These are phyloP conservation scores for Sugiyamaella grinbergsii DNA, from an alignment of 1,139 yeast species.

Conservation along the genomic window DNA sequence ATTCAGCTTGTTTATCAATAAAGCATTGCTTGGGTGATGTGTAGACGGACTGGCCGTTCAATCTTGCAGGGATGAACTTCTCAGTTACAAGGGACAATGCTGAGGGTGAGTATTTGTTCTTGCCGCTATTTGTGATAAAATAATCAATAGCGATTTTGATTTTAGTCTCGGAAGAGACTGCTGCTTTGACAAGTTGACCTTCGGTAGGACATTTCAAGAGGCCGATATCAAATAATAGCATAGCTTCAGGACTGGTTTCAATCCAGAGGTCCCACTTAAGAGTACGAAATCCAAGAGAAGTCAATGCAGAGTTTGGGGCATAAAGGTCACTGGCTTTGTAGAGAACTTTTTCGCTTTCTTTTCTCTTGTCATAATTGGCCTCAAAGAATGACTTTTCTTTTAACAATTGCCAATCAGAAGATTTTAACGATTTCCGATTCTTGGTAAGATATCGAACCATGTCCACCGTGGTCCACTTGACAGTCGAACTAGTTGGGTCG, in stretches of 20 bases:
- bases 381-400: slow-evolving; percentile 39
- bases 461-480: slow-evolving; percentile 45
- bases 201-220: slow-evolving; percentile 37
- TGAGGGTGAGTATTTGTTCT: slow-evolving; percentile 32
- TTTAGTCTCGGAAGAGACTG: slow-evolving; percentile 25
- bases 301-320: slow-evolving; percentile 40
- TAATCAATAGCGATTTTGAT: slow-evolving; percentile 36
- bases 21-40: slow-evolving; percentile 38
- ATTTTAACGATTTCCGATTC: slow-evolving; percentile 35
- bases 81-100: slow-evolving; percentile 23
- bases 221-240: slow-evolving; percentile 40
- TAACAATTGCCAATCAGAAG: slow-evolving; percentile 40
- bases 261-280: slow-evolving; percentile 42
- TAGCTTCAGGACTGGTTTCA: slow-evolving; percentile 37
- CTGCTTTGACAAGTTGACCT: slow-evolving; percentile 32
- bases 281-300: slow-evolving; percentile 38
- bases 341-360: slow-evolving; percentile 2
- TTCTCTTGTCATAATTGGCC: slow-evolving; percentile 24
- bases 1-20: slow-evolving; percentile 30
- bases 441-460: slow-evolving; percentile 42
- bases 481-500: slow-evolving; percentile 28
- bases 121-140: slow-evolving; percentile 34
- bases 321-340: slow-evolving; percentile 37
- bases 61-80: slow-evolving; percentile 34
- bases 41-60: slow-evolving; percentile 23